Evolutionary conservation across 805 yeast genomes (phyloP).

Genomic region (Ogataea parapolymorpha): DNA sequence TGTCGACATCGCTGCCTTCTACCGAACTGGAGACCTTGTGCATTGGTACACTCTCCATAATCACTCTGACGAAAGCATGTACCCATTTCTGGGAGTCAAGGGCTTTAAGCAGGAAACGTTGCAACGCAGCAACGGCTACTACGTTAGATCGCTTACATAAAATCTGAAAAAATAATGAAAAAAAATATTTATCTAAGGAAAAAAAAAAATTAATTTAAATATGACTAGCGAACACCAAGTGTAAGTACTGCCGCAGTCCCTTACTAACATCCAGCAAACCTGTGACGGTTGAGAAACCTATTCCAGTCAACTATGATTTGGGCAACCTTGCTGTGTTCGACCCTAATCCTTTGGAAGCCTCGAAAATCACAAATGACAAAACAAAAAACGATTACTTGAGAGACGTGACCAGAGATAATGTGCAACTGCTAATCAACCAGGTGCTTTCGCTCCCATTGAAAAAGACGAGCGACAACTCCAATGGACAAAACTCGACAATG

Average conservation of each 20-base stretch:
- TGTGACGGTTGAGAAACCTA: conserved; percentile 85
- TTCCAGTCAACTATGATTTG: conserved; percentile 84
- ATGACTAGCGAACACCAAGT: conserved; percentile 18
- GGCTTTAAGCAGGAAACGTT: conserved; percentile 11
- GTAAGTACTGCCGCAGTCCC: conserved; percentile 11
- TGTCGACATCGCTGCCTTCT: conserved; percentile 6
- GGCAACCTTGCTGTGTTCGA: conserved; percentile 92
- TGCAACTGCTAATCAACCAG: conserved; percentile 88
- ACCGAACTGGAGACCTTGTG: conserved; percentile 12
- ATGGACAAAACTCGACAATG: conserved; percentile 66
- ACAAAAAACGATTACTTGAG: conserved; percentile 63
- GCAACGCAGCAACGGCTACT: conserved; percentile 6
- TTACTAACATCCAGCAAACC: conserved; percentile 44
- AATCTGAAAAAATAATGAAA: neutral
- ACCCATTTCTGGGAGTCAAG: conserved; percentile 16
- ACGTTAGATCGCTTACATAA: neutral
- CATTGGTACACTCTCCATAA: conserved; percentile 12
- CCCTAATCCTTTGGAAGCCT: conserved; percentile 75
- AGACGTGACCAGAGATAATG: conserved; percentile 80
- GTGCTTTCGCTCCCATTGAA: conserved; percentile 84
- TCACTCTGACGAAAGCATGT: neutral
- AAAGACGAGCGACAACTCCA: conserved; percentile 56
- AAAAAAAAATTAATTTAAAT: neutral
- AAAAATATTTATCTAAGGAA: conserved; percentile 1
- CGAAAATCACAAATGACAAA: conserved; percentile 48